phyloP scores from a whole-genome alignment of 164 flowering plant species.

The Tetracentron sinense region DNA sequence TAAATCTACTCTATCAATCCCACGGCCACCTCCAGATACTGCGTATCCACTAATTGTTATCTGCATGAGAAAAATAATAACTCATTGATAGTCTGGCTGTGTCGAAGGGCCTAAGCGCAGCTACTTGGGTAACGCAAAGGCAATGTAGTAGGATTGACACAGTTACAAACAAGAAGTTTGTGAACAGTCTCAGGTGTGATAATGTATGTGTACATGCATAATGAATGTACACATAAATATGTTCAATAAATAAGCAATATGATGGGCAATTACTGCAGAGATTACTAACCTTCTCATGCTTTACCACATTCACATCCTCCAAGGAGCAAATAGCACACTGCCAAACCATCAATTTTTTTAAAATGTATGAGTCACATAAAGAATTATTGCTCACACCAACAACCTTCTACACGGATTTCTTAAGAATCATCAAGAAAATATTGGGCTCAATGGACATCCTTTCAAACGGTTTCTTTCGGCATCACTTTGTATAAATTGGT shows the following conservation, averaged over 20 bases:
- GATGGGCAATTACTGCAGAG: not conserved
- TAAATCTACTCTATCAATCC: constrained; percentile 89
- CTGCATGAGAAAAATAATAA: constrained; percentile 31
- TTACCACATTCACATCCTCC: constrained; percentile 58
- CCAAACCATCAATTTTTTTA: constrained; percentile 5
- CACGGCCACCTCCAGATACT: constrained; percentile 95
- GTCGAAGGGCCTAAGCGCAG: no score
- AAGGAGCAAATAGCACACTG: constrained; percentile 92
- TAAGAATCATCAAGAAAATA: not conserved
- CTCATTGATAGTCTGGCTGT: no score
- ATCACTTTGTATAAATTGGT: not conserved
- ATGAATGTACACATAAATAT: not conserved
- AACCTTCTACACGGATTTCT: not conserved
- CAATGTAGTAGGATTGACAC: no score
- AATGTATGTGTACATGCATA: no score
- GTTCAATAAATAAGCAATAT: not conserved
- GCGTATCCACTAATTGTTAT: constrained; percentile 79
- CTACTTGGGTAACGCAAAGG: no score
- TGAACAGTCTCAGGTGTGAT: no score
- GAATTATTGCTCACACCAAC: not conserved
- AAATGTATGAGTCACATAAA: not conserved
- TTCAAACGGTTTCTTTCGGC: not conserved
- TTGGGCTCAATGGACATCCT: no score
- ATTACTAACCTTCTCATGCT: constrained; percentile 73
- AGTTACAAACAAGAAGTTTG: no score